Conservation (phyloP, 2,329 filamentous ascomycete genomes). For the Malbranchea cinnamomea region DNA sequence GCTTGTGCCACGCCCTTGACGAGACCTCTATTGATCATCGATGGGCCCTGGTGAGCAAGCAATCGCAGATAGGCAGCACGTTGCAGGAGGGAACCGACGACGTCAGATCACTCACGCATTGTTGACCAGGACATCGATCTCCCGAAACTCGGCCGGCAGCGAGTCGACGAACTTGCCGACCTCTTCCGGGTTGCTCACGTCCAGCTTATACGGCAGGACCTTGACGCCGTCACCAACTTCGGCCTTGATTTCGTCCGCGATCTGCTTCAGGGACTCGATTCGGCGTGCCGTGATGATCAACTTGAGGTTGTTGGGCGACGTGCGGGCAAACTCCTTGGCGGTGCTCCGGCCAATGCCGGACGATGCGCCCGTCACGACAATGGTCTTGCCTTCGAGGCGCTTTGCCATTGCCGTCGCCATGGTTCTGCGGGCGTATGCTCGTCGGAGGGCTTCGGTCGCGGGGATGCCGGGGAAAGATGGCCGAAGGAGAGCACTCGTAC, state of each 20-base stretch:
- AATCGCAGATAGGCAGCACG: not conserved
- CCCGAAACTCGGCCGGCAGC: constrained; percentile 66
- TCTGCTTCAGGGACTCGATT: constrained; percentile 58
- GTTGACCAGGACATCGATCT: constrained; percentile 83
- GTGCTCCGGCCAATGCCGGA: constrained; percentile 66
- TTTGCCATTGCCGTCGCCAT: constrained; percentile 59
- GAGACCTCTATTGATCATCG: constrained; percentile 46
- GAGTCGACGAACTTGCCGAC: constrained; percentile 56
- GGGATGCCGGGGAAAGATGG: constrained; percentile 1
- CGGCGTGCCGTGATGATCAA: constrained; percentile 82
- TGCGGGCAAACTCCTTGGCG: constrained; percentile 86
- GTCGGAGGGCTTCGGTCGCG: constrained; percentile 7
- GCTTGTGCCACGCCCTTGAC: constrained; percentile 79
- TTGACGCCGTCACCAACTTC: constrained; percentile 69
- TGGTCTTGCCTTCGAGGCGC: constrained; percentile 83
- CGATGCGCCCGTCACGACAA: constrained; percentile 81
- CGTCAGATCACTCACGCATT: constrained; percentile 56
- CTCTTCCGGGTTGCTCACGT: constrained; percentile 68
- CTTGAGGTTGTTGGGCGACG: constrained; percentile 62
- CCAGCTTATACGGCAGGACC: constrained; percentile 68
- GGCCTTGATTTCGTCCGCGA: constrained; percentile 60
- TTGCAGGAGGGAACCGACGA: not conserved
- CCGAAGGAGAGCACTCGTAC: no score
- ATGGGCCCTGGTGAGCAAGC: constrained; percentile 8
- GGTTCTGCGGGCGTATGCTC: constrained; percentile 23